Conservation (phyloP, 441 rosid species). For the Raphanus hybrid region DNA sequence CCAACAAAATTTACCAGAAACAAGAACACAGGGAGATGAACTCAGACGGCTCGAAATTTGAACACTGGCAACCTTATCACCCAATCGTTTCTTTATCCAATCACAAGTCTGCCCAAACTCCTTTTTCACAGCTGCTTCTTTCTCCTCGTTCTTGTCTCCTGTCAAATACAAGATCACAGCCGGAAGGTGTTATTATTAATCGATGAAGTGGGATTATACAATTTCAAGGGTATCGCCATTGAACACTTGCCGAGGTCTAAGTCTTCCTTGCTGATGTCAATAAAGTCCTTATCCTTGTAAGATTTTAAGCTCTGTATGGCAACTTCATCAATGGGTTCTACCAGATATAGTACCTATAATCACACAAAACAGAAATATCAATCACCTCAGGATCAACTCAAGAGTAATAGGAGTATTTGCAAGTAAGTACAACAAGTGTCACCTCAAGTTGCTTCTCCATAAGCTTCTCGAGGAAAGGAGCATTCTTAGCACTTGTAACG, state of each 20-base stretch:
- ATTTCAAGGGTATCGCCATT: background rate
- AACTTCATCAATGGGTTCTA: constrained; percentile 95
- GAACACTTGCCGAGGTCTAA: constrained; percentile 74
- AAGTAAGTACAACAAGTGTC: constrained; percentile 5
- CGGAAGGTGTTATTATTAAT: constrained; percentile 18
- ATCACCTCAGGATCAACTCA: constrained; percentile 26
- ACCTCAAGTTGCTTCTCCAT: constrained; percentile 86
- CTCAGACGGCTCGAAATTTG: constrained; percentile 88
- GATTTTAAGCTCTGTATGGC: constrained; percentile 91
- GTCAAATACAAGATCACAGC: constrained; percentile 32
- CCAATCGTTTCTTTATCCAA: constrained; percentile 90
- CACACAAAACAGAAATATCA: constrained; percentile 22
- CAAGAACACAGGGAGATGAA: constrained; percentile 97
- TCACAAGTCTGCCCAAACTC: constrained; percentile 93
- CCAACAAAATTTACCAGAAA: constrained; percentile 94
- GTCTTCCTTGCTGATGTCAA: constrained; percentile 98
- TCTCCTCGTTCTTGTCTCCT: constrained; percentile 94
- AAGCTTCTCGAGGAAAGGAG: constrained; percentile 96
- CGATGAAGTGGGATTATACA: constrained; percentile 1
- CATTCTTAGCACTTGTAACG: constrained; percentile 77
- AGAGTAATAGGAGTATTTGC: constrained; percentile 17
- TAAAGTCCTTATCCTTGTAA: constrained; percentile 91
- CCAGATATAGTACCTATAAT: constrained; percentile 74
- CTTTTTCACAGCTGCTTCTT: constrained; percentile 74
- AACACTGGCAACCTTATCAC: constrained; percentile 88